Evolutionary conservation across 768 basidiomycete genomes (phyloP).

Genomic region (Collybia sordida): DNA sequence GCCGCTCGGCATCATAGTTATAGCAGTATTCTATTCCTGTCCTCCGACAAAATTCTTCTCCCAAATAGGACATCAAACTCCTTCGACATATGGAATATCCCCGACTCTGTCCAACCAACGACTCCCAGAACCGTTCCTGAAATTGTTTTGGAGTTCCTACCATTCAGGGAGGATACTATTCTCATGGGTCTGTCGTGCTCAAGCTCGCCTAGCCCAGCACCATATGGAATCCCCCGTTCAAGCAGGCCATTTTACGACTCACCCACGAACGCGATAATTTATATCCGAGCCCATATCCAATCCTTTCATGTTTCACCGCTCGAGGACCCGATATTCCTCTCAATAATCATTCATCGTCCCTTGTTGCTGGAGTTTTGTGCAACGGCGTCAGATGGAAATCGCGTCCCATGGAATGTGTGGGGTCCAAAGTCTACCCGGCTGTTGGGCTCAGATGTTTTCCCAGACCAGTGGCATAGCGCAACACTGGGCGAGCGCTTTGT

Average conservation of each 20-base stretch:
- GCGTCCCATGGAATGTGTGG: conserved; percentile 27
- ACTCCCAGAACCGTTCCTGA: conserved; percentile 20
- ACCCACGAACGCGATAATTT: conserved; percentile 28
- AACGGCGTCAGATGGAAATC: not conserved
- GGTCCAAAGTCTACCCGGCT: conserved; percentile 31
- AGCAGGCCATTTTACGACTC: conserved; percentile 22
- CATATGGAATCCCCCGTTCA: conserved; percentile 8
- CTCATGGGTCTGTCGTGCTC: conserved; percentile 31
- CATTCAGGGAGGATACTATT: conserved; percentile 18
- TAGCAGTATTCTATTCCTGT: conserved; percentile 30
- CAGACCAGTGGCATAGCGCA: conserved; percentile 40
- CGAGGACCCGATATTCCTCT: conserved; percentile 13
- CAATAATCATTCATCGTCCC: conserved; percentile 34
- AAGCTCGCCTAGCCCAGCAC: conserved; percentile 39
- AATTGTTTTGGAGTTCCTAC: conserved; percentile 28
- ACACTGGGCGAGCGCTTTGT: conserved; percentile 32
- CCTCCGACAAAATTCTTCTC: conserved; percentile 28
- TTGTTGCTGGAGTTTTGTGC: conserved; percentile 21
- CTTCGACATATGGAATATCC: conserved; percentile 37
- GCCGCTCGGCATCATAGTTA: conserved; percentile 17
- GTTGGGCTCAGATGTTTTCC: conserved; percentile 23
- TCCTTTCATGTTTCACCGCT: not conserved
- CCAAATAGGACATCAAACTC: conserved; percentile 28
- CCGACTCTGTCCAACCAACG: conserved; percentile 13
- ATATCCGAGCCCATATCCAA: conserved; percentile 29